A percentile compares a stretch with the other conserved stretches of the same genome.
Evolutionary conservation across 169 alveolate species (phyloP).

Genomic region (Eimeria praecox): DNA sequence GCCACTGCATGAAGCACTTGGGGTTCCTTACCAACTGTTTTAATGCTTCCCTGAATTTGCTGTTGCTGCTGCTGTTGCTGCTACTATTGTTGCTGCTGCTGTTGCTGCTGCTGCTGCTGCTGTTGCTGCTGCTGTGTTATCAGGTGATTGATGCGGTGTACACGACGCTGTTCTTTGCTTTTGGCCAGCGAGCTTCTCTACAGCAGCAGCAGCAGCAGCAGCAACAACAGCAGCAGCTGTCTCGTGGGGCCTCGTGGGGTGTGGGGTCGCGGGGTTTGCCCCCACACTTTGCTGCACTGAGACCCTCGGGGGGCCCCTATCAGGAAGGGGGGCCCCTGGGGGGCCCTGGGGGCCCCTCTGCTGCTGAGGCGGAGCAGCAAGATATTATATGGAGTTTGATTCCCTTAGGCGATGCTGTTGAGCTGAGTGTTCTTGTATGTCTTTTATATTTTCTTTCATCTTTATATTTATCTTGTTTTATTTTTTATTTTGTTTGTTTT

Average conservation of each 20-base stretch:
- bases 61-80: neutral
- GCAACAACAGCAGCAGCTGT: neutral
- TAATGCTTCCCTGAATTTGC: no score
- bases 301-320: neutral
- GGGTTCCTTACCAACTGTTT: no score
- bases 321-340: conserved; percentile 8
- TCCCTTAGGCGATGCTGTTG: conserved; percentile 47
- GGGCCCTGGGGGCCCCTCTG: neutral
- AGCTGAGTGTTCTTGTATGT: conserved; percentile 37
- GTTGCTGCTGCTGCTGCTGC: neutral
- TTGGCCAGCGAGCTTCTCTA: conserved; percentile 38
- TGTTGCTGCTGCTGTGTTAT: neutral
- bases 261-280: conserved; percentile 23
- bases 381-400: conserved; percentile 38
- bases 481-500: no score
- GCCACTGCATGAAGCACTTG: neutral
- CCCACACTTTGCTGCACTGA: conserved; percentile 56
- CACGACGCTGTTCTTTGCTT: conserved; percentile 45
- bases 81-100: neutral
- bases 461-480: neutral
- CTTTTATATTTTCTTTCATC: no score
- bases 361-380: conserved; percentile 25
- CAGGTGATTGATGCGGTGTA: conserved; percentile 63
- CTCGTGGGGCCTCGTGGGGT: conserved; percentile 23
- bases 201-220: conserved; percentile 65